Evolutionary conservation across 352 stramenopile genomes (phyloP).

Genomic region (Phytophthora parvispora): DNA sequence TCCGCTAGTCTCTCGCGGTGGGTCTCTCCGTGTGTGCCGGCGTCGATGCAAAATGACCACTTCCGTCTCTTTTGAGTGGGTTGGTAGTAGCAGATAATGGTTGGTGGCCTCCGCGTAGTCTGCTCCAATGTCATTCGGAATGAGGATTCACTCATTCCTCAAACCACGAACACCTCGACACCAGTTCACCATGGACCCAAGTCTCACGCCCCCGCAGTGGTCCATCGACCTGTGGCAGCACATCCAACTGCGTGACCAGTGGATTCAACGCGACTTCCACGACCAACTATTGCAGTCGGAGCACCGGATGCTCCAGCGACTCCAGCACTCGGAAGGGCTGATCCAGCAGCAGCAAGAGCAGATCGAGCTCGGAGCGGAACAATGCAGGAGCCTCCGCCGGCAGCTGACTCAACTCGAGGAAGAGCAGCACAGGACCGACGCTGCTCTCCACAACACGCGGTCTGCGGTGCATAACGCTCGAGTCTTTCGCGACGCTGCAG

Average conservation of each 20-base stretch:
- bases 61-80: too few relatives aligned
- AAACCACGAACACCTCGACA: too few relatives aligned
- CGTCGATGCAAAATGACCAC: neutral
- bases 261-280: neutral
- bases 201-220: constrained; percentile 2
- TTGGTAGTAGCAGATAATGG: neutral
- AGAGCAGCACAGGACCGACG: neutral
- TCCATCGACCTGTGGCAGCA: neutral
- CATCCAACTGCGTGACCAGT: neutral
- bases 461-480: neutral
- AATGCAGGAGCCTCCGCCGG: neutral
- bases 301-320: neutral
- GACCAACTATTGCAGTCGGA: neutral
- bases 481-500: neutral
- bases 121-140: too few relatives aligned
- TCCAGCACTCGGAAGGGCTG: neutral
- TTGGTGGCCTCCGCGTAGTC: neutral
- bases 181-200: constrained; percentile 1
- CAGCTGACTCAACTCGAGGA: neutral
- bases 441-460: neutral
- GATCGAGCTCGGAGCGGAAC: neutral
- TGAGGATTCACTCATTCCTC: neutral
- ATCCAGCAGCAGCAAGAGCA: neutral
- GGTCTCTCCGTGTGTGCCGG: neutral
- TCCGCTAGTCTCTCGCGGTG: neutral